These are phyloP conservation scores for Fusarium duplospermum DNA, from an alignment of 2,329 filamentous ascomycete genomes.

Conservation along the genomic window DNA sequence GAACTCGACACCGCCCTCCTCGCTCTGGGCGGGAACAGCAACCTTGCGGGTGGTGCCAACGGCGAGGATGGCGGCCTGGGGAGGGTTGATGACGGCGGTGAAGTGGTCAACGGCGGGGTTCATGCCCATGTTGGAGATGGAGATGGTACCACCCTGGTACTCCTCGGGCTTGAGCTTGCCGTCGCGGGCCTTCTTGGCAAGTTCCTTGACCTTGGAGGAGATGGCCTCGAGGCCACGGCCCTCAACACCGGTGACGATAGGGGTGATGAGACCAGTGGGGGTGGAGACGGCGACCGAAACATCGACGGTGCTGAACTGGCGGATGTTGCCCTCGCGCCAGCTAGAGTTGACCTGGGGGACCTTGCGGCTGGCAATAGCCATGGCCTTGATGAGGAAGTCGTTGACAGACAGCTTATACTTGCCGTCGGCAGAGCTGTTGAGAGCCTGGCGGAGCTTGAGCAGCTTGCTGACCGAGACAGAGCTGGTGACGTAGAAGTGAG, in stretches of 20 bases:
- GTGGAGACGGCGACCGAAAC: conserved; percentile 97
- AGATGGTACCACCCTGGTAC: conserved; percentile 98
- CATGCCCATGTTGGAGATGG: conserved; percentile 99
- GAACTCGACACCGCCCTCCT: conserved; percentile 87
- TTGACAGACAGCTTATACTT: conserved; percentile 99
- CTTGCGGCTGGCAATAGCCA: conserved; percentile 88
- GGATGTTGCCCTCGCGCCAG: conserved; percentile 91
- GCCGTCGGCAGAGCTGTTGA: conserved; percentile 89
- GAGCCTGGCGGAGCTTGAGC: conserved; percentile 91
- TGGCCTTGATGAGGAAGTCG: conserved; percentile 98
- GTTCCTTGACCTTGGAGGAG: conserved; percentile 91
- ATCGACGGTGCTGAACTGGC: conserved; percentile 92
- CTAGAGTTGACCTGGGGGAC: conserved; percentile 96
- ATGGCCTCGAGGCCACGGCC: conserved; percentile 88
- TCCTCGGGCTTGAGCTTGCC: conserved; percentile 99
- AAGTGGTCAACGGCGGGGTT: conserved; percentile 96
- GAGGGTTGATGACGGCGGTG: conserved; percentile 98
- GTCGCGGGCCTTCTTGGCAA: conserved; percentile 94
- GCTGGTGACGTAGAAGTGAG: conserved; percentile 97
- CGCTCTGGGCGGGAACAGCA: conserved; percentile 84
- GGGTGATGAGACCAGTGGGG: conserved; percentile 93
- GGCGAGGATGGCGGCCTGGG: conserved; percentile 93
- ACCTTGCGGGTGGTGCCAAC: conserved; percentile 98
- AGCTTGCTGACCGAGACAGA: conserved; percentile 94
- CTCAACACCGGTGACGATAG: conserved; percentile 92